Percentiles rank a stretch among this genome's conserved stretches.
phyloP scores from a whole-genome alignment of 495 filamentous ascomycete species.

The Poronia punctata region DNA sequence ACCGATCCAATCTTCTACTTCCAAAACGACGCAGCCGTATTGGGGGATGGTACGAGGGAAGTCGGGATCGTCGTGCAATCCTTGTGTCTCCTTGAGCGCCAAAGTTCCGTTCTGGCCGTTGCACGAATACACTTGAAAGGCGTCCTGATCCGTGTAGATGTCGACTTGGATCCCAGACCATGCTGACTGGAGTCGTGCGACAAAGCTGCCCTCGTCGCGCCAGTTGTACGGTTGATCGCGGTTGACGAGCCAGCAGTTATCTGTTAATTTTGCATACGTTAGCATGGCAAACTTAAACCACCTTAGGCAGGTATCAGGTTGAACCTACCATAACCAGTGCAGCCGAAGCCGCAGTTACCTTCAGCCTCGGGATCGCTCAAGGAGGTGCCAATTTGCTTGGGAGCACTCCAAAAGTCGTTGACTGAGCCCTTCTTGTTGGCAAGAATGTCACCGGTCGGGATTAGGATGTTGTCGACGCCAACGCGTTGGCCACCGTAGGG shows the following conservation, averaged over 20 bases:
- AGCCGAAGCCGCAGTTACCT: constrained; percentile 62
- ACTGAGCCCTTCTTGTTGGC: constrained; percentile 51
- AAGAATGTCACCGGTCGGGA: constrained; percentile 72
- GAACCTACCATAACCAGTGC: constrained; percentile 67
- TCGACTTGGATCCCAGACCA: constrained; percentile 68
- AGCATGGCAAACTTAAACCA: too few species aligned
- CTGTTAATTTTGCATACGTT: constrained; percentile 16
- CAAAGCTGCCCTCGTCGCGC: constrained; percentile 42
- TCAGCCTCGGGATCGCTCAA: constrained; percentile 48
- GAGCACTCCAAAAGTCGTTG: constrained; percentile 67
- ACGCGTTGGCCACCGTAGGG: constrained; percentile 65
- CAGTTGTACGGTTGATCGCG: constrained; percentile 48
- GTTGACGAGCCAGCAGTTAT: constrained; percentile 47
- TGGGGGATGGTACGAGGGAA: constrained; percentile 48
- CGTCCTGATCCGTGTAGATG: constrained; percentile 66
- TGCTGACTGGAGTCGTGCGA: constrained; percentile 56
- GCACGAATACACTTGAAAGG: constrained; percentile 73
- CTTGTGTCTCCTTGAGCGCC: constrained; percentile 58
- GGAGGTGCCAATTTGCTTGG: constrained; percentile 67
- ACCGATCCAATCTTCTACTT: constrained; percentile 70
- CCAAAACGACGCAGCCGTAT: constrained; percentile 68
- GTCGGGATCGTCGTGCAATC: constrained; percentile 31
- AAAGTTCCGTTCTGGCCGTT: constrained; percentile 62
- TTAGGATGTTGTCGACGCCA: constrained; percentile 65
- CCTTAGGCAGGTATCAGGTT: too few species aligned